Conservation (phyloP, 345 rosid genomes). For the Limnanthes douglasii region DNA sequence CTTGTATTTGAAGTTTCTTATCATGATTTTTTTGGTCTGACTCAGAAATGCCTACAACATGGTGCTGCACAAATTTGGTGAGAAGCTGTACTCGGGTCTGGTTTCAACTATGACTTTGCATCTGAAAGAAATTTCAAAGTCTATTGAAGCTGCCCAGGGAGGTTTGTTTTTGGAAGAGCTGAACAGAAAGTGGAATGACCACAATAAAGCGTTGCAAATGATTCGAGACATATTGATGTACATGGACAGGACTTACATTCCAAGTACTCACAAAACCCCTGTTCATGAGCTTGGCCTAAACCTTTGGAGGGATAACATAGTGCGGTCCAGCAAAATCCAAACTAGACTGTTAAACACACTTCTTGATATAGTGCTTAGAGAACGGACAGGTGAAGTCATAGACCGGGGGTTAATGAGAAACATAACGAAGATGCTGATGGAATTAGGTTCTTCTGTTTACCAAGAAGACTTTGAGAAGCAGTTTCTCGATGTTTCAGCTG, state of each 20-base stretch:
- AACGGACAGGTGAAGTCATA: conserved; percentile 83
- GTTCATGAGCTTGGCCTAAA: conserved; percentile 90
- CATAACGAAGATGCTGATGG: conserved; percentile 88
- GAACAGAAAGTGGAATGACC: conserved; percentile 95
- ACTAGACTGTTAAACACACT: conserved; percentile 58
- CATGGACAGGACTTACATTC: conserved; percentile 92
- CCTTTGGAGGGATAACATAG: conserved; percentile 82
- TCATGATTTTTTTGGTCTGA: conserved; percentile 5
- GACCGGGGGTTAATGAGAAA: conserved; percentile 91
- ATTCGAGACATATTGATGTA: conserved; percentile 96
- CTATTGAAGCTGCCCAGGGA: conserved; percentile 86
- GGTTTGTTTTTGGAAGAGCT: conserved; percentile 82
- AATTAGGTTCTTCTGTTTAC: conserved; percentile 81
- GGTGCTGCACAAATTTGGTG: conserved; percentile 97
- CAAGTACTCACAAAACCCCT: conserved; percentile 61
- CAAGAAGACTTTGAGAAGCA: conserved; percentile 96
- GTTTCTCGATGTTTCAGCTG: conserved; percentile 79
- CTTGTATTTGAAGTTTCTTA: too few species aligned
- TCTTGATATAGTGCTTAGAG: conserved; percentile 72
- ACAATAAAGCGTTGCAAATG: conserved; percentile 95
- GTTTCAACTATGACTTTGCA: conserved; percentile 81
- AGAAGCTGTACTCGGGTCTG: conserved; percentile 70
- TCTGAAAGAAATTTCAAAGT: conserved; percentile 66
- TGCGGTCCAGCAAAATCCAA: conserved; percentile 63
- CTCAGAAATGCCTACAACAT: conserved; percentile 93